Base-by-base conservation (phyloP, 108 stramenopile species). In the Cyclotella baltica region DNA sequence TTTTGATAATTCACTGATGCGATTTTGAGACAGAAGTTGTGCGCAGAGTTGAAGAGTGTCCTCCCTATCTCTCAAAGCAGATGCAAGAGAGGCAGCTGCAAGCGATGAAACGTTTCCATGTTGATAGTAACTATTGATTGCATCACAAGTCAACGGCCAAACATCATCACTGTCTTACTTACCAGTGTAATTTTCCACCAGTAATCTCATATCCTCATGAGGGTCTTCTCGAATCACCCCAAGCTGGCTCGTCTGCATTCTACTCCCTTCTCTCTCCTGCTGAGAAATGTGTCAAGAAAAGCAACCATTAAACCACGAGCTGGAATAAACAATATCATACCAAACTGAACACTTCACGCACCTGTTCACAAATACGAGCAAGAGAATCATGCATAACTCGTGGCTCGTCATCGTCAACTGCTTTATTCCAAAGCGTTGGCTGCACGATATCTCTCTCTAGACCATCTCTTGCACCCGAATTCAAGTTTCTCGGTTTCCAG, bases 1-100 rank as follows among this genome's bases (percentile, higher is more conserved):
- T 29, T 83, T 67, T 4, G 88, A 64, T 4, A 98, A 67, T 43
- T 80, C 85, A 19, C 89, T 81, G 31, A 89, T 69, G 28, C 95
- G 74, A 22, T 90, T 81, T 62, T 93, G 53, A 16, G 92, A 82
- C 3, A 94, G 80, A 13, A 97, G 85, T 18, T 85, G 61, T 2
- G 98, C 95, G 52, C 90, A 91, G 9, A 82, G 77, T 75, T 98
- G 98, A 37, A 98, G 83, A 4, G 92, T 88, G 58, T 96, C 94
- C 70, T 98, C 98, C 22, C 98, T 84, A 78, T 98, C 98, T 55
- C 98, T 76, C 11, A 98, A 78, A 33, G 97, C 98, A 67, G 86
- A 78, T 56, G 98, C 98, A 40, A 98, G 85, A 16, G 93, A 84
- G 8, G 94, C 80, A 28, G 92, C 92, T 78, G 62, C 4, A 62